phyloP scores from a whole-genome alignment of 2,329 filamentous ascomycete genomes.

The Rhynchosporium graminicola region DNA sequence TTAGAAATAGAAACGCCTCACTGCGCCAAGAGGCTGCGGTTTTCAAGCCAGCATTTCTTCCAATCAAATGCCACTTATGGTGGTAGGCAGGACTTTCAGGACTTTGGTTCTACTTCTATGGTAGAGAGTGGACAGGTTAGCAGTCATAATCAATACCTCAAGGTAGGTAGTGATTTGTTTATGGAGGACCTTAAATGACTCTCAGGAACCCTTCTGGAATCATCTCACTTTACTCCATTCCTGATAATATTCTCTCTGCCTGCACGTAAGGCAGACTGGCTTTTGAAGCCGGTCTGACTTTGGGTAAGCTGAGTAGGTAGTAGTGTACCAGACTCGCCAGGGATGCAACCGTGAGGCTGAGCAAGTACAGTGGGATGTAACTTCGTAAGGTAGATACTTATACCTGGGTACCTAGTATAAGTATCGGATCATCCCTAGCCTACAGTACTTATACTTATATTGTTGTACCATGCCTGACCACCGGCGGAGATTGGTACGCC shows the following conservation, averaged over 20 bases:
- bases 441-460: too few relatives aligned
- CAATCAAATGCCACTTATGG: not conserved
- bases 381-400: too few relatives aligned
- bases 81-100: slow-evolving; percentile 5
- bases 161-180: too few relatives aligned
- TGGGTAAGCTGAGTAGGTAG: slow-evolving; percentile 23
- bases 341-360: slow-evolving; percentile 16
- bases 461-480: too few relatives aligned
- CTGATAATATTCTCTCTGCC: not conserved
- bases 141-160: not conserved
- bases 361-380: slow-evolving; percentile 4
- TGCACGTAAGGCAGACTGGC: slow-evolving; percentile 24
- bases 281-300: not conserved
- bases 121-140: not conserved
- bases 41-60: not conserved
- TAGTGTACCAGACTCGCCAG: not conserved
- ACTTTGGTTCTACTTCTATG: not conserved
- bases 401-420: too few relatives aligned
- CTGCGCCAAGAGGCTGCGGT: slow-evolving; percentile 1
- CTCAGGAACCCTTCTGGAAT: not conserved
- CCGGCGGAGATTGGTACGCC: too few relatives aligned
- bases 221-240: not conserved
- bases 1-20: not conserved
- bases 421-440: too few relatives aligned
- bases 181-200: not conserved